Percentiles rank a stretch among this genome's conserved stretches.
Conservation (phyloP, 176 grass and related monocot species). For the Cymbopogon citratus region DNA sequence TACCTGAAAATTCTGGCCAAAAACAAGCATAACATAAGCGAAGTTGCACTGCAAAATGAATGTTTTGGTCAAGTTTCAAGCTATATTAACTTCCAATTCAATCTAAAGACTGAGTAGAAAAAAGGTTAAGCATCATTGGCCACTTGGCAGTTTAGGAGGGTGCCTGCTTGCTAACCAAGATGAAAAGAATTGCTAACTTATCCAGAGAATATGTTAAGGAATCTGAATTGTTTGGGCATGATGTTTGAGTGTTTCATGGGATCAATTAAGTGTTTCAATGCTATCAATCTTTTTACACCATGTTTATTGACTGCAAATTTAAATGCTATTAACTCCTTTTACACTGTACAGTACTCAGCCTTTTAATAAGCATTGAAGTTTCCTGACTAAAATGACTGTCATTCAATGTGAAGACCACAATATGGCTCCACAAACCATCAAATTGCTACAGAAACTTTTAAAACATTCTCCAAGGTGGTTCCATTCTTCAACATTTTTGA, state of each 20-base stretch:
- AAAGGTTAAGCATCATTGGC: neutral
- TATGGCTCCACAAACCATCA: neutral
- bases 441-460: neutral
- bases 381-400: neutral
- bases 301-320: neutral
- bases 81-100: neutral
- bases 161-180: neutral
- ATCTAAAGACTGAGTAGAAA: neutral
- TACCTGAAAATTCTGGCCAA: conserved; percentile 95
- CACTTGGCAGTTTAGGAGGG: neutral
- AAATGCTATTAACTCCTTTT: neutral
- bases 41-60: conserved; percentile 86
- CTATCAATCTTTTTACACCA: conserved; percentile 3
- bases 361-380: neutral
- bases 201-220: neutral
- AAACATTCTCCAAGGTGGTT: conserved; percentile 6
- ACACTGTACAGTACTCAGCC: neutral
- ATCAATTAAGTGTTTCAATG: neutral
- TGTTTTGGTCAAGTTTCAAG: neutral
- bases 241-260: neutral
- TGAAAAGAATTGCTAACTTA: neutral
- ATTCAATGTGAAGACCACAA: neutral
- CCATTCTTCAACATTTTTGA: neutral
- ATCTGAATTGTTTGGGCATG: conserved; percentile 3
- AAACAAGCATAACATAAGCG: conserved; percentile 77